phyloP scores from a whole-genome alignment of 371 early-diverging fungal species.

The Mortierella sp. region DNA sequence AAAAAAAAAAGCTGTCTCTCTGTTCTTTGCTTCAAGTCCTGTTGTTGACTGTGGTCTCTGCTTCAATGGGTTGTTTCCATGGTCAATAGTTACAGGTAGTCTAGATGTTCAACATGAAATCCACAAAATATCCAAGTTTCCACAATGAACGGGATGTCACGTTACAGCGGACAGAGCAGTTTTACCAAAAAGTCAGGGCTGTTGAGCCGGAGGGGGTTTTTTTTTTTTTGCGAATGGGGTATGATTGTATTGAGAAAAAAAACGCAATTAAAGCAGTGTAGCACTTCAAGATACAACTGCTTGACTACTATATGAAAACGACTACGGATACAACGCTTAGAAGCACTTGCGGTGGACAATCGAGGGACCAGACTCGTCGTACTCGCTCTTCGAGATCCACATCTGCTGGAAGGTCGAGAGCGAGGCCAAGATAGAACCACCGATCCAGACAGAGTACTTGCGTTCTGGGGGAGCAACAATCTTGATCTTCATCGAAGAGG shows the following conservation, averaged over 20 bases:
- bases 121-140: too few relatives aligned
- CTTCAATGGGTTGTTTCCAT: too few relatives aligned
- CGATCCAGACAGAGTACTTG: slow-evolving; percentile 97
- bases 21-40: neutral
- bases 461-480: slow-evolving; percentile 96
- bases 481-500: slow-evolving; percentile 91
- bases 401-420: slow-evolving; percentile 75
- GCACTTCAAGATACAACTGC: too few relatives aligned
- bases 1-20: neutral
- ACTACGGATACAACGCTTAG: slow-evolving; percentile 71
- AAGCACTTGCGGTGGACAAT: slow-evolving; percentile 99
- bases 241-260: neutral
- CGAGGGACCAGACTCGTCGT: slow-evolving; percentile 97
- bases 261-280: too few relatives aligned
- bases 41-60: too few relatives aligned
- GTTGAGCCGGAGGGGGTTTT: too few relatives aligned
- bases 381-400: slow-evolving; percentile 83
- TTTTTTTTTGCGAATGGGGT: neutral
- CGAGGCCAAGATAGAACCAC: slow-evolving; percentile 92
- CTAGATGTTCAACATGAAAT: too few relatives aligned
- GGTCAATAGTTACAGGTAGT: too few relatives aligned
- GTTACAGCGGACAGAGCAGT: too few relatives aligned
- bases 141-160: too few relatives aligned
- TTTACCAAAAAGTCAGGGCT: too few relatives aligned
- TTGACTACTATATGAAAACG: too few relatives aligned